phyloP scores from a whole-genome alignment of 768 basidiomycete species.

The Coprinopsis strossmayeri region DNA sequence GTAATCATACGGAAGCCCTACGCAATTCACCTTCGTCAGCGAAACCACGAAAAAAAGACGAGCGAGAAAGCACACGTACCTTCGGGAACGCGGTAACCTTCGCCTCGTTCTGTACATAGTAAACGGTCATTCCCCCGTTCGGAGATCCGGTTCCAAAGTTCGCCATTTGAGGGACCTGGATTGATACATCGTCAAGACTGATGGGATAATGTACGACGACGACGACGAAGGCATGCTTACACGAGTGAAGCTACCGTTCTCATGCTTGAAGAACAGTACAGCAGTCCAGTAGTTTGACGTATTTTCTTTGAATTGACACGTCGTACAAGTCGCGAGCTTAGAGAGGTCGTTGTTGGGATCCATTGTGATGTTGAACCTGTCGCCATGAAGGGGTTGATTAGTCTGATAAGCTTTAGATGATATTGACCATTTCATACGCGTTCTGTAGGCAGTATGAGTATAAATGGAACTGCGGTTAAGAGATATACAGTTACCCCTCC shows the following conservation, averaged over 20 bases:
- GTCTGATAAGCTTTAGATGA: too few species aligned
- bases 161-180: conserved; percentile 9
- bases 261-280: conserved; percentile 12
- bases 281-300: conserved; percentile 15
- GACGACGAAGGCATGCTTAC: too few species aligned
- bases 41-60: too few species aligned
- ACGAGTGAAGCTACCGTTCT: conserved; percentile 11
- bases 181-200: too few species aligned
- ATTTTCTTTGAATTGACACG: conserved; percentile 13
- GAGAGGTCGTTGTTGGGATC: conserved; percentile 7
- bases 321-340: conserved; percentile 10
- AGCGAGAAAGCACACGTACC: too few species aligned
- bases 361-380: conserved; percentile 11
- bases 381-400: neutral
- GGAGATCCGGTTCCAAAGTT: conserved; percentile 9
- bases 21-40: too few species aligned
- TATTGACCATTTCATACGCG: conserved; percentile 2
- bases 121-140: conserved; percentile 11
- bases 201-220: too few species aligned
- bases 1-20: conserved; percentile 12
- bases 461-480: too few species aligned
- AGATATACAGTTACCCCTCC: conserved; percentile 7
- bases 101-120: conserved; percentile 10
- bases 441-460: too few species aligned
- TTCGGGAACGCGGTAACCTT: conserved; percentile 6